Percentiles rank a stretch among this genome's conserved stretches.
Conservation (phyloP, 139 green algal genomes). For the Closterium sp. region DNA sequence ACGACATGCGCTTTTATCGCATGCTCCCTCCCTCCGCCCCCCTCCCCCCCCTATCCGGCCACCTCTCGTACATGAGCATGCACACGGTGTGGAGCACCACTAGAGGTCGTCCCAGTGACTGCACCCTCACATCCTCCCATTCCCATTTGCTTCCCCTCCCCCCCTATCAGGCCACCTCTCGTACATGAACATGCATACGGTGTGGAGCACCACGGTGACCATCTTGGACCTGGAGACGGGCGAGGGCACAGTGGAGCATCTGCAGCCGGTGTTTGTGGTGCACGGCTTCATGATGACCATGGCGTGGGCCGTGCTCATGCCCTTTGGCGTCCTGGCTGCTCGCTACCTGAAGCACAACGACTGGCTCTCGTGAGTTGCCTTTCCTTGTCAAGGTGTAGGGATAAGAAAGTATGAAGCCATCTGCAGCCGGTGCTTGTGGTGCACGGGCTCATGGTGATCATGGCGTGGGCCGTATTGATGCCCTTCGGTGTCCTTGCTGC, state of each 20-base stretch:
- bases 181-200: conserved; percentile 30
- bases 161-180: conserved; percentile 14
- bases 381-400: conserved; percentile 1
- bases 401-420: background rate
- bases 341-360: conserved; percentile 33
- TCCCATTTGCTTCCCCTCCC: too few species aligned
- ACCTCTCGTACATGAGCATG: too few species aligned
- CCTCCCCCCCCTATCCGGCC: too few species aligned
- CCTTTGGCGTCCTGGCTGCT: conserved; percentile 32
- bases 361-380: conserved; percentile 37
- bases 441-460: background rate
- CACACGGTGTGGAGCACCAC: too few species aligned
- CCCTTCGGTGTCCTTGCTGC: conserved; percentile 31
- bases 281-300: conserved; percentile 53
- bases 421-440: background rate
- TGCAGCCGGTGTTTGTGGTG: conserved; percentile 48
- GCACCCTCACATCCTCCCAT: too few species aligned
- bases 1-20: too few species aligned
- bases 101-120: too few species aligned
- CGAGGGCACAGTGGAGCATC: conserved; percentile 26
- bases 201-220: conserved; percentile 28
- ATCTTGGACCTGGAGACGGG: conserved; percentile 32
- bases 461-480: conserved; percentile 37
- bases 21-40: too few species aligned
- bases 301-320: conserved; percentile 45